These are phyloP conservation scores for Colletotrichum paranaense DNA, from an alignment of 2,329 filamentous ascomycete species.

Conservation along the genomic window DNA sequence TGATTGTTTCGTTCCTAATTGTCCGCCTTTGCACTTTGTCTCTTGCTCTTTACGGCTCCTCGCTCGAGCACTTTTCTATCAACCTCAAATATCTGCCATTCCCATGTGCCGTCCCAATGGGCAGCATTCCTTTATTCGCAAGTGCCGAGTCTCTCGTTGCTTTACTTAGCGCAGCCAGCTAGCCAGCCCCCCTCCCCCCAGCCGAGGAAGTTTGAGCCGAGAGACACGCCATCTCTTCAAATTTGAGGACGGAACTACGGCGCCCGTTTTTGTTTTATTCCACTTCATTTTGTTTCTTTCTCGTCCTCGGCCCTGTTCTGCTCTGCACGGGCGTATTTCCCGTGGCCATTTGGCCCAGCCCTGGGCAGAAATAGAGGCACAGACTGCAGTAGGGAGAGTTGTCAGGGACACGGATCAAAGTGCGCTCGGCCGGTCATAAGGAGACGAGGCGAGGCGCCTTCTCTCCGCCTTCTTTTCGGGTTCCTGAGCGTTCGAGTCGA, in stretches of 20 bases:
- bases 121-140: slow-evolving; percentile 9
- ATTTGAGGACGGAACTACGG: background rate
- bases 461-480: background rate
- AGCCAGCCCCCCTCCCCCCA: background rate
- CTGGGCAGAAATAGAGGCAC: background rate
- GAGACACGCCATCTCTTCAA: background rate
- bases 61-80: background rate
- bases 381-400: background rate
- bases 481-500: background rate
- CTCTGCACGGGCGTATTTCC: background rate
- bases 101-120: slow-evolving; percentile 12
- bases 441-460: background rate
- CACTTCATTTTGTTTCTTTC: background rate
- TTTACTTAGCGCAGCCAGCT: background rate
- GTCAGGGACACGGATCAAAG: slow-evolving; percentile 1
- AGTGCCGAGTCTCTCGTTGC: slow-evolving; percentile 12
- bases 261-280: background rate
- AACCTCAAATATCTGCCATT: background rate
- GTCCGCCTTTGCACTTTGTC: background rate
- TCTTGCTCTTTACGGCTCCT: slow-evolving; percentile 2
- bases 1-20: background rate
- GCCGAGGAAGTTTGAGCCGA: background rate
- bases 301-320: background rate
- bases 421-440: background rate
- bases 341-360: background rate